Evolutionary conservation across 176 grass and related monocot species (phyloP).

Genomic region (Oryza meyeriana): DNA sequence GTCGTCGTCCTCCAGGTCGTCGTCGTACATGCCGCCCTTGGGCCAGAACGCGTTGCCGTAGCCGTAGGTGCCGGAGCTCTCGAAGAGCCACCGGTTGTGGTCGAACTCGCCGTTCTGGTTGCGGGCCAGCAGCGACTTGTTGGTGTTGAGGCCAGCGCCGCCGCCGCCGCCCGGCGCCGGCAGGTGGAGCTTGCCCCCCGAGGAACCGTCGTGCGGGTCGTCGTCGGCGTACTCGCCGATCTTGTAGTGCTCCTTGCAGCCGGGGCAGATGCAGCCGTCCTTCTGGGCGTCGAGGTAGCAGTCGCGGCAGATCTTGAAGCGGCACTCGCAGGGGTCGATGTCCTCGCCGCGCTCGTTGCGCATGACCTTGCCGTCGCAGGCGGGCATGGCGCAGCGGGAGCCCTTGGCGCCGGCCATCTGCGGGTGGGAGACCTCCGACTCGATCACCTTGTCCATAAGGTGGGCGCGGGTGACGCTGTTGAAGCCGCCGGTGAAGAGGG

Average conservation of each 20-base stretch:
- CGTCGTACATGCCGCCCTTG: conserved; percentile 62
- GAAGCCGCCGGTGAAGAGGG: conserved; percentile 90
- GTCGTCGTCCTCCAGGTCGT: conserved; percentile 40
- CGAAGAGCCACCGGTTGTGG: conserved; percentile 94
- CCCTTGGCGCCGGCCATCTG: conserved; percentile 81
- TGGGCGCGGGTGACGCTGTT: conserved; percentile 95
- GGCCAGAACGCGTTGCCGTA: conserved; percentile 86
- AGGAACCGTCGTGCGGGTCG: conserved; percentile 36
- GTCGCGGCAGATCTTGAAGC: conserved; percentile 94
- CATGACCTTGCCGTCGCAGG: conserved; percentile 89
- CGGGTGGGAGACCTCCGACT: conserved; percentile 68
- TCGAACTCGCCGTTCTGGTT: conserved; percentile 88
- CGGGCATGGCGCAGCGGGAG: conserved; percentile 72
- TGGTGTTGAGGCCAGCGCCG: conserved; percentile 21
- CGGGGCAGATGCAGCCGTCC: conserved; percentile 60
- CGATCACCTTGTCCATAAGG: conserved; percentile 94
- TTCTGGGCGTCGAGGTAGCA: conserved; percentile 95
- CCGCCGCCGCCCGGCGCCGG: conserved; percentile 47
- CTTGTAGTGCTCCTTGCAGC: conserved; percentile 98
- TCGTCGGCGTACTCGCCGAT: conserved; percentile 80
- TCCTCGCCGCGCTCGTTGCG: conserved; percentile 74
- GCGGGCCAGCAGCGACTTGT: conserved; percentile 59
- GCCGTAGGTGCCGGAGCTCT: conserved; percentile 91
- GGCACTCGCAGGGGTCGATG: conserved; percentile 82
- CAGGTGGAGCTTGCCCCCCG: conserved; percentile 43